Conservation (phyloP, 441 rosid genomes). For the Pelargonium exstipulatum region DNA sequence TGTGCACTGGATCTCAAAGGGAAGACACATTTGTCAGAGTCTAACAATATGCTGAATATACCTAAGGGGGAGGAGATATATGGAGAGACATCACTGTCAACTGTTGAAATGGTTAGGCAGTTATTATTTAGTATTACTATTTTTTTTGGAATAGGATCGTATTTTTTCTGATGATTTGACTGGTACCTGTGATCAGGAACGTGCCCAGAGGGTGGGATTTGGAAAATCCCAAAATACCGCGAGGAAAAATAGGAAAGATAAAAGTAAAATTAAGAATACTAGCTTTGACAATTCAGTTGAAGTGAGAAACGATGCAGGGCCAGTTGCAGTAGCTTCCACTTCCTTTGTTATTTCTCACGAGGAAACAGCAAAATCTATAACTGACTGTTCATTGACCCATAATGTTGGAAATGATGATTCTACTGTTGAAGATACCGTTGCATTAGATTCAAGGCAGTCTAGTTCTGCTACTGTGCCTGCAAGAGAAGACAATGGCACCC, state of each 20-base stretch:
- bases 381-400: constrained; percentile 22
- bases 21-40: constrained; percentile 34
- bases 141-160: constrained; percentile 27
- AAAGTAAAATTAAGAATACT: constrained; percentile 46
- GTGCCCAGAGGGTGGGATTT: constrained; percentile 40
- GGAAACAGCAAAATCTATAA: constrained; percentile 28
- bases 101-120: constrained; percentile 42
- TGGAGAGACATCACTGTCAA: constrained; percentile 28
- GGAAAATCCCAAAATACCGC: constrained; percentile 46
- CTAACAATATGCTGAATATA: constrained; percentile 32
- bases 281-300: constrained; percentile 32
- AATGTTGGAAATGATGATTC: constrained; percentile 25
- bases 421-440: constrained; percentile 17
- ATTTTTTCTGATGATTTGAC: constrained; percentile 26
- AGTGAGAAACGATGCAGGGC: constrained; percentile 30
- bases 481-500: constrained; percentile 29
- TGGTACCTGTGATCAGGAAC: constrained; percentile 57
- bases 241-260: constrained; percentile 62
- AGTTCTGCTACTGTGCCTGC: constrained; percentile 35
- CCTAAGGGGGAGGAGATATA: constrained; percentile 33
- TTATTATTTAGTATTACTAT: not conserved
- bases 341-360: constrained; percentile 26
- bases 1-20: constrained; percentile 24
- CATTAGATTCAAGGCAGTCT: constrained; percentile 24
- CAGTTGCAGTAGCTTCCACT: constrained; percentile 34